Percentiles rank a stretch among this genome's conserved stretches.
These are phyloP conservation scores for Debaryomycetaceae sp. DNA, from an alignment of 1,139 yeast species.

Conservation along the genomic window DNA sequence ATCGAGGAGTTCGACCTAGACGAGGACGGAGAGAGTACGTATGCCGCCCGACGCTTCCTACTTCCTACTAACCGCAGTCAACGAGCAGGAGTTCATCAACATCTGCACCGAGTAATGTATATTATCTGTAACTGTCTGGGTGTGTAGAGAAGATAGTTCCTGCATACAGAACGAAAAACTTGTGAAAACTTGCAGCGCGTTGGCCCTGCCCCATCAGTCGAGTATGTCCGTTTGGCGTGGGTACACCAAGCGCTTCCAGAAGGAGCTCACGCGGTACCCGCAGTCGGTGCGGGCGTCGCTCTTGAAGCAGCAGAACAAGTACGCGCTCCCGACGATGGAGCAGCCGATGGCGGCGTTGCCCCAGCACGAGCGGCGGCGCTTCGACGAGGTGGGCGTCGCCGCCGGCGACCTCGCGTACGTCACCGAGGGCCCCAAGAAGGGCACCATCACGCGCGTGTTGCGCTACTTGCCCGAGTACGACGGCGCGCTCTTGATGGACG, in stretches of 20 bases:
- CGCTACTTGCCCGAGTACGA: slow-evolving; percentile 28
- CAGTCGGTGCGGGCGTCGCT: slow-evolving; percentile 26
- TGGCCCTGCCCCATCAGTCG: neutral
- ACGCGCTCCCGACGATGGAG: slow-evolving; percentile 36
- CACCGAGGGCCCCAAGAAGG: slow-evolving; percentile 64
- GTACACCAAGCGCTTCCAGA: slow-evolving; percentile 28
- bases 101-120: slow-evolving; percentile 67
- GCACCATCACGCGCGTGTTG: slow-evolving; percentile 58
- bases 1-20: slow-evolving; percentile 96
- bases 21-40: slow-evolving; percentile 85
- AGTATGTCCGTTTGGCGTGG: slow-evolving; percentile 7
- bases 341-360: slow-evolving; percentile 22
- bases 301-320: slow-evolving; percentile 21
- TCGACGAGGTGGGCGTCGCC: slow-evolving; percentile 33
- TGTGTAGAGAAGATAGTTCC: too few species aligned
- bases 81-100: slow-evolving; percentile 87
- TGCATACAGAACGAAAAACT: neutral
- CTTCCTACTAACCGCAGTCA: slow-evolving; percentile 46
- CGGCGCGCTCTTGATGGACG: slow-evolving; percentile 31
- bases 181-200: neutral
- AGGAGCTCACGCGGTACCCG: slow-evolving; percentile 32
- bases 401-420: slow-evolving; percentile 48
- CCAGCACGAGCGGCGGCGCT: slow-evolving; percentile 22
- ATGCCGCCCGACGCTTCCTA: too few species aligned
- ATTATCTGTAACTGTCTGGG: neutral